Percentiles rank a stretch among this genome's conserved stretches.
Evolutionary conservation across 352 stramenopile species (phyloP).

Genomic region (Phytophthora melonis): DNA sequence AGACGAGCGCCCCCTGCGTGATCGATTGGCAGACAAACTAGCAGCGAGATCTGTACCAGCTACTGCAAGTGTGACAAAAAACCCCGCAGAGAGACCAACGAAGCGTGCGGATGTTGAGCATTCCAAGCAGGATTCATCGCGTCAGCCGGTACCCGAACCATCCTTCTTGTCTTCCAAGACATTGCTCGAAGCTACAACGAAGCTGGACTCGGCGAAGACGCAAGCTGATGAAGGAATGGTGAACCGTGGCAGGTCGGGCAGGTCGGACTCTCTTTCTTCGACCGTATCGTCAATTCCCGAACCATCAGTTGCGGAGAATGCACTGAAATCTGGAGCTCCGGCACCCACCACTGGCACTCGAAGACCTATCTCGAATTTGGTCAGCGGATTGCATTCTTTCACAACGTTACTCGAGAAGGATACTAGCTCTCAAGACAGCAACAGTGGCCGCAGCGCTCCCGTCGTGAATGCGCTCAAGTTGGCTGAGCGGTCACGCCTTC

Average conservation of each 20-base stretch:
- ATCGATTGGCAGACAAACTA: slow-evolving; percentile 17
- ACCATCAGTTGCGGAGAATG: slow-evolving; percentile 40
- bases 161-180: slow-evolving; percentile 1
- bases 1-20: slow-evolving; percentile 12
- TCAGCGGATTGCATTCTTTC: slow-evolving; percentile 81
- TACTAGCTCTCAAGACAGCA: slow-evolving; percentile 33
- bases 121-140: no score
- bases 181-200: neutral
- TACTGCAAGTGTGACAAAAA: neutral
- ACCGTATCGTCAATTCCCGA: slow-evolving; percentile 64
- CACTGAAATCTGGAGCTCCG: slow-evolving; percentile 25
- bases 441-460: slow-evolving; percentile 47
- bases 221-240: slow-evolving; percentile 1
- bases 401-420: slow-evolving; percentile 75
- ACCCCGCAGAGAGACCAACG: neutral
- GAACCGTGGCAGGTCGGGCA: slow-evolving; percentile 13
- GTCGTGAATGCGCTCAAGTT: slow-evolving; percentile 78
- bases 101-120: neutral
- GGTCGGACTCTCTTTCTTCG: slow-evolving; percentile 55
- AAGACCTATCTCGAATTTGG: slow-evolving; percentile 64
- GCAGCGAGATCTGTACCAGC: slow-evolving; percentile 21
- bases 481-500: slow-evolving; percentile 67
- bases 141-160: neutral
- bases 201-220: neutral
- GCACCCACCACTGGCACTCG: slow-evolving; percentile 27